Conservation (phyloP, 2,329 filamentous ascomycete genomes). For the Falciphora oryzae region DNA sequence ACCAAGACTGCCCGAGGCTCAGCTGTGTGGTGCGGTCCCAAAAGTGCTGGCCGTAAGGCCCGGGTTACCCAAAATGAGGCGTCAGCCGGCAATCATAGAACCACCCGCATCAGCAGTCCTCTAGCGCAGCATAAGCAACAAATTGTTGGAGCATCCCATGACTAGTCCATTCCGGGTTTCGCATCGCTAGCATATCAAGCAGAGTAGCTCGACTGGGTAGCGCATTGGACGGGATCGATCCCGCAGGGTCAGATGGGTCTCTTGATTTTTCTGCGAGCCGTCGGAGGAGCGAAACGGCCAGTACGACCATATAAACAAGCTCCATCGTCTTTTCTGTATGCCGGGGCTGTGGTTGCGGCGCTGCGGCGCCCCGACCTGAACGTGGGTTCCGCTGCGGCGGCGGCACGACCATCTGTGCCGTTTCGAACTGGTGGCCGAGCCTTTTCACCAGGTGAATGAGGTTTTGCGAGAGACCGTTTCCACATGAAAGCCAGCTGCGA, state of each 20-base stretch:
- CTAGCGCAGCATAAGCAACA: slow-evolving; percentile 55
- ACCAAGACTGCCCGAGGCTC: too few relatives aligned
- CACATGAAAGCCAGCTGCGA: slow-evolving; percentile 73
- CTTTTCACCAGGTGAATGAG: slow-evolving; percentile 70
- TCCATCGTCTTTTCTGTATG: slow-evolving; percentile 41
- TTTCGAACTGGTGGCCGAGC: slow-evolving; percentile 58
- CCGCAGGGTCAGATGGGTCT: slow-evolving; percentile 46
- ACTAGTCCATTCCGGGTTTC: slow-evolving; percentile 54
- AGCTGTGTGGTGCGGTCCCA: too few relatives aligned
- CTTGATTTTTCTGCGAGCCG: slow-evolving; percentile 62
- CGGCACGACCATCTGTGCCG: background rate
- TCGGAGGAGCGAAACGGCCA: slow-evolving; percentile 63
- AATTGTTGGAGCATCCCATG: slow-evolving; percentile 64
- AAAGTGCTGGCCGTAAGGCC: background rate
- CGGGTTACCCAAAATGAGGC: too few relatives aligned
- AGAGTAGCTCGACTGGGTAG: slow-evolving; percentile 63
- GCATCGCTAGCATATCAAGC: slow-evolving; percentile 61
- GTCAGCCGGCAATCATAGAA: too few relatives aligned
- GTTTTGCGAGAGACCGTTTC: slow-evolving; percentile 77
- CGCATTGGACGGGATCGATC: slow-evolving; percentile 52
- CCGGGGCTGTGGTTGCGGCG: slow-evolving; percentile 20
- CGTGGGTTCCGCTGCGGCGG: background rate
- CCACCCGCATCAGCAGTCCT: slow-evolving; percentile 19
- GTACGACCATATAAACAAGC: slow-evolving; percentile 58
- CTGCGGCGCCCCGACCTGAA: background rate